Base-by-base conservation (phyloP, 306 rosid genomes). In the Heteromeles arbutifolia region DNA sequence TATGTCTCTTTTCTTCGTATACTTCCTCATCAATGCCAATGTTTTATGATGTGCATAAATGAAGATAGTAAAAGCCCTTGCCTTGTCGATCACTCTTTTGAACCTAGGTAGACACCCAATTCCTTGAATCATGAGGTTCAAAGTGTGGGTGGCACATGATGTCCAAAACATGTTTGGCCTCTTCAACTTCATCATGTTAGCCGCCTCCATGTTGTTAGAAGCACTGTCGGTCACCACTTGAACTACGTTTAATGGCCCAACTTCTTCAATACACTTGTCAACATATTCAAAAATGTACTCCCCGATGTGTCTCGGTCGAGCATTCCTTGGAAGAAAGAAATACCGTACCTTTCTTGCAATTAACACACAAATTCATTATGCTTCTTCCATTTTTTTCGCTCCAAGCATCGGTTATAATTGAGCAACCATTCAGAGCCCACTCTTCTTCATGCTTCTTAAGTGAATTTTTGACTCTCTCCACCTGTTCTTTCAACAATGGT, bases 71-170 rank as follows among this genome's bases (percentile, higher is more conserved):
- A 57, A 21, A 3, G 6, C 7, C 3, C 45, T 69, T 25, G 58
- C 59, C 22, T 45, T 69, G 21, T 69, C 59, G 26, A 69, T 69
- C 37, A 69, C 59, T 69, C 73, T 6, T 69, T 69, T 69, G 39
- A 69, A 45, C 21, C 6, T 45, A 25, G 73, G 59, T 43, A 44
- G 57, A 1, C 26, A 15, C 17, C 37, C 56, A 50, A 43, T 69
- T 69, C 25, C 73, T 69, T 45, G 58, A 25, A 69, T 34, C 41
- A 69, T 69, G 18, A 69, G 57, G 11, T 69, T 69, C 24, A 69
- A 22, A 9, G 73, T 69, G 11, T 69, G 43, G 21, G 70, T 37
- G 22, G 50, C 19, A n/a, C 52, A 34, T 4, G 29, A 67, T 21
- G 53, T 67, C 71, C 43, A 69, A 69, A 69, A 69, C 2, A 28